Evolutionary conservation across 2,329 filamentous ascomycete genomes (phyloP).

Genomic region (Tolypocladium sp.): DNA sequence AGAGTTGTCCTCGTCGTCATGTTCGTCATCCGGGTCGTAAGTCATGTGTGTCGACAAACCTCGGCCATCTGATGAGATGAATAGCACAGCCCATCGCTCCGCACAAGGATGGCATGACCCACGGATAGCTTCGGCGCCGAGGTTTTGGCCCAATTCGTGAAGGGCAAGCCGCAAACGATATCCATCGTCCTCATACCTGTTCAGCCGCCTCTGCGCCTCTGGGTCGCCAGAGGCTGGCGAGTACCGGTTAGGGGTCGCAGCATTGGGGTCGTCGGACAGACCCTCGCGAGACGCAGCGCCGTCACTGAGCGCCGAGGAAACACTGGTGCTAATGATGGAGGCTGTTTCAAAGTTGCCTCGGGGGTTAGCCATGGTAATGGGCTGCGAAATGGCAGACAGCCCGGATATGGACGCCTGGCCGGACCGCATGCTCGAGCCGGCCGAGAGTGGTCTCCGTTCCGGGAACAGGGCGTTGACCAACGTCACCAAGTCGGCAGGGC

Average conservation of each 20-base stretch:
- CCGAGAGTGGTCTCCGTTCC: slow-evolving; percentile 56
- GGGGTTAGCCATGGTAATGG: slow-evolving; percentile 50
- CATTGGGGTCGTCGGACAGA: slow-evolving; percentile 45
- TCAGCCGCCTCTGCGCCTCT: slow-evolving; percentile 31
- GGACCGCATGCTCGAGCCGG: slow-evolving; percentile 53
- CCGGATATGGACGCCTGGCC: slow-evolving; percentile 60
- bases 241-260: slow-evolving; percentile 41
- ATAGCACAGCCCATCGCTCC: slow-evolving; percentile 75
- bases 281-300: slow-evolving; percentile 56
- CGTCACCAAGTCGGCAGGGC: slow-evolving; percentile 69
- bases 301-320: slow-evolving; percentile 64
- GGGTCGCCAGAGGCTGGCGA: slow-evolving; percentile 42
- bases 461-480: slow-evolving; percentile 80
- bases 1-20: slow-evolving; percentile 55
- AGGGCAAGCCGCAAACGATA: slow-evolving; percentile 57
- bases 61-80: slow-evolving; percentile 65
- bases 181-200: slow-evolving; percentile 54
- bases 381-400: slow-evolving; percentile 59
- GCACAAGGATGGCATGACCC: slow-evolving; percentile 70
- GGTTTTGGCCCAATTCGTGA: slow-evolving; percentile 59
- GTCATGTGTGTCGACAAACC: slow-evolving; percentile 62
- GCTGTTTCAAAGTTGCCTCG: slow-evolving; percentile 48
- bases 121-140: slow-evolving; percentile 55
- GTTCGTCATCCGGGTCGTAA: slow-evolving; percentile 58
- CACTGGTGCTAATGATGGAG: slow-evolving; percentile 64